These are phyloP conservation scores for Eucalyptus polybractea DNA, from an alignment of 345 rosid genomes.

Conservation along the genomic window DNA sequence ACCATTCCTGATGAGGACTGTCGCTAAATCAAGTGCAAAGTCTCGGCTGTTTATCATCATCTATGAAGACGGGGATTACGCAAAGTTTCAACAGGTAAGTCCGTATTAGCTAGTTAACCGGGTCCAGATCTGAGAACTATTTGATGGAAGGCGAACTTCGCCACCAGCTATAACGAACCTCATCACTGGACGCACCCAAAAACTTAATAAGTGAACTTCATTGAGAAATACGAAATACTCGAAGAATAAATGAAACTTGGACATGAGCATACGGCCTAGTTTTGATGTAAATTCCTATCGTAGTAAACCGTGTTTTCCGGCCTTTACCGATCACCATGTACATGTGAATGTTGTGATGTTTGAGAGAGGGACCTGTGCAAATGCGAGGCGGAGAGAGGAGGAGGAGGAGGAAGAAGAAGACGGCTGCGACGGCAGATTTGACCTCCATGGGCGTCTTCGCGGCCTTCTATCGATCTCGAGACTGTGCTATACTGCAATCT, in stretches of 20 bases:
- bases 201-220: neutral
- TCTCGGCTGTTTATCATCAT: neutral
- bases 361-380: neutral
- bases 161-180: neutral
- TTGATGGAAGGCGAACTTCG: neutral
- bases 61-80: neutral
- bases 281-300: neutral
- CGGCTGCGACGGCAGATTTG: neutral
- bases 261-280: neutral
- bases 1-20: neutral
- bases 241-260: neutral
- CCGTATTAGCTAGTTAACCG: neutral
- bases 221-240: neutral
- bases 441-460: neutral
- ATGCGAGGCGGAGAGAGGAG: neutral
- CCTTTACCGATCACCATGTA: neutral
- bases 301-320: neutral
- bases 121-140: neutral
- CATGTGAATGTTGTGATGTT: neutral
- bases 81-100: neutral
- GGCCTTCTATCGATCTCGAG: neutral
- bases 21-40: neutral
- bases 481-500: neutral
- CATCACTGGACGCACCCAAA: neutral
- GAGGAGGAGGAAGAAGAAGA: neutral